Evolutionary conservation across 2,329 filamentous ascomycete species (phyloP).

Genomic region (Thielaviopsis ethacetica): DNA sequence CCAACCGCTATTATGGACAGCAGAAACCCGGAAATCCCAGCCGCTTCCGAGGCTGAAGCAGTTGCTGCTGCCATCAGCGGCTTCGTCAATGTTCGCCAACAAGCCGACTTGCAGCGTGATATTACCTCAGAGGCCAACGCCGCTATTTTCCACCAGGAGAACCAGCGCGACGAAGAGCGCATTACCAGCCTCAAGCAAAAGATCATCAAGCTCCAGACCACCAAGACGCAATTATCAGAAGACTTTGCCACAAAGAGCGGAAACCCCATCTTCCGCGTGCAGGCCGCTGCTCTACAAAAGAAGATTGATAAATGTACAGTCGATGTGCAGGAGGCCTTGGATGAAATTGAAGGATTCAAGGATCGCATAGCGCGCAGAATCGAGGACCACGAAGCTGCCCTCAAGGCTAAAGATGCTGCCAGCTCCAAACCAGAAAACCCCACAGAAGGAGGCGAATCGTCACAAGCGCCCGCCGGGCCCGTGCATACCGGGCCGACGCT

Average conservation of each 20-base stretch:
- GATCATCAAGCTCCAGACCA: slow-evolving; percentile 47
- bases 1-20: neutral
- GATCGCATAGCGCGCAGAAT: slow-evolving; percentile 53
- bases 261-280: slow-evolving; percentile 15
- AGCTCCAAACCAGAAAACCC: too few relatives aligned
- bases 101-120: slow-evolving; percentile 80
- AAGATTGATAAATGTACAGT: slow-evolving; percentile 43
- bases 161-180: slow-evolving; percentile 44
- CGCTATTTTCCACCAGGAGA: slow-evolving; percentile 43
- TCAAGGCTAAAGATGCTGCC: slow-evolving; percentile 36
- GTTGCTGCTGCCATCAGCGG: slow-evolving; percentile 22
- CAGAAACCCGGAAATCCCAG: neutral
- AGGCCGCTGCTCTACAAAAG: slow-evolving; percentile 36
- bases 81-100: slow-evolving; percentile 45
- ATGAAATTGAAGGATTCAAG: slow-evolving; percentile 67
- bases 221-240: slow-evolving; percentile 25
- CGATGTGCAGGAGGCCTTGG: slow-evolving; percentile 46
- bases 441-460: neutral
- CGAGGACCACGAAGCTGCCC: slow-evolving; percentile 36
- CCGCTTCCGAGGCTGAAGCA: slow-evolving; percentile 12
- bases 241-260: slow-evolving; percentile 27
- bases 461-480: neutral
- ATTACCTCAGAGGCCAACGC: slow-evolving; percentile 50
- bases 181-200: slow-evolving; percentile 40
- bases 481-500: slow-evolving; percentile 2